Evolutionary conservation across 805 yeast species (phyloP), one percentile per base, ranked within the genome.

Genomic region (Zygosaccharomyces gambellarensis): DNA sequence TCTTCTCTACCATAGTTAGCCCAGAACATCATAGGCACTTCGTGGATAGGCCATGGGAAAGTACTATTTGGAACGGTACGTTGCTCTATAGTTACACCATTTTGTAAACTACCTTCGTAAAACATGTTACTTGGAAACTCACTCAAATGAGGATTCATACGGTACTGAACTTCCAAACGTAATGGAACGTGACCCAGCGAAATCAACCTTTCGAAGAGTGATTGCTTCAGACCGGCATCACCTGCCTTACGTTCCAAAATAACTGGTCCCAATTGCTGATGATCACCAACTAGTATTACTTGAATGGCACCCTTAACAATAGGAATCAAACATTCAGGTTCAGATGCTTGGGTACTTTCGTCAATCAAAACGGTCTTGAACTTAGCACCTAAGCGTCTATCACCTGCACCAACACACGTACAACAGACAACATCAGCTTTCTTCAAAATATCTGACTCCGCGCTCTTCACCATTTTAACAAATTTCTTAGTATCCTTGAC

Each of bases 1-100:
- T 90, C 97, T 71, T 90, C 97, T 56, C 85, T 82, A 36, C 97
- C 96, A 62, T 82, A 81, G 56, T 83, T 83, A 0, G 87, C 84
- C 97, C 97, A 90, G 60, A 90, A 87, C 94, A 90, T 86, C 96
- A 89, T 88, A n/a, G 97, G 97, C 4, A 75, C 76, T 43, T 81
- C 83, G 22, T 75, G 73, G 25, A 86, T 83, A 1, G 96, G 96
- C 97, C 97, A 90, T n/a, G 96, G 96, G 71, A 90, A 89, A 4
- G 77, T 71, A 5, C 81, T 73, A 28, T 78, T 71, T 1, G 69
- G 53, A 17, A 83, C 64, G 11, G 77, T 70, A 53, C 97, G 76
- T 53, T 88, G 83, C 46, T 82, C 87, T 30, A 80, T 76, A 2
- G 94, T 85, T 12, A 90, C 95, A 56, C 97, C 97, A 63, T 90